Evolutionary conservation across 345 rosid genomes (phyloP).

Genomic region (thale cress (Arabidopsis thaliana)): TAIR10.1 NC_003076.8:1354501-1355000

Average conservation of each 20-base stretch:
- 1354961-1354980: slow-evolving; percentile 39
- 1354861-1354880: no score
- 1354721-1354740: slow-evolving; percentile 51
- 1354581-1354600: slow-evolving; percentile 40
- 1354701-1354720: slow-evolving; percentile 45
- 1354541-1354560: slow-evolving; percentile 40
- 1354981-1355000: slow-evolving; percentile 36
- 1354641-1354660: slow-evolving; percentile 42
- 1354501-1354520: slow-evolving; percentile 47
- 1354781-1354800: slow-evolving; percentile 44
- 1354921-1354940: slow-evolving; percentile 48
- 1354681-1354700: slow-evolving; percentile 45
- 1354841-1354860: slow-evolving; percentile 43
- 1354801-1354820: slow-evolving; percentile 32
- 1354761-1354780: slow-evolving; percentile 34
- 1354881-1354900: no score
- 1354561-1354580: slow-evolving; percentile 46
- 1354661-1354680: slow-evolving; percentile 50
- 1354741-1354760: slow-evolving; percentile 42
- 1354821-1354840: slow-evolving; percentile 36
- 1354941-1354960: slow-evolving; percentile 49
- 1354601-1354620: neutral
- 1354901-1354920: neutral
- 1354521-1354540: slow-evolving; percentile 45
- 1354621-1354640: slow-evolving; percentile 6